Evolutionary conservation across 164 flowering plant species (phyloP).

Genomic region (Vitis vinifera): ASM3070453v1 NC_081817.1:24152001-24152500

Average conservation of each 20-base stretch:
- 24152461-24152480: neutral
- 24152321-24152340: neutral
- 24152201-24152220: constrained; percentile 89
- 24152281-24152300: constrained; percentile 96
- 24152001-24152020: constrained; percentile 86
- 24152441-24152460: neutral
- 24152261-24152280: constrained; percentile 94
- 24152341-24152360: neutral
- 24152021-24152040: constrained; percentile 95
- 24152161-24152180: constrained; percentile 80
- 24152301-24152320: constrained; percentile 54
- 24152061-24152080: constrained; percentile 77
- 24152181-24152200: constrained; percentile 77
- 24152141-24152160: constrained; percentile 98
- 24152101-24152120: constrained; percentile 84
- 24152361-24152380: no score
- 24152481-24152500: neutral
- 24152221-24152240: constrained; percentile 91
- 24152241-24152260: constrained; percentile 95
- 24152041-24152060: constrained; percentile 92
- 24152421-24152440: neutral
- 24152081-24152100: constrained; percentile 94
- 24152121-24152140: constrained; percentile 72
- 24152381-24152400: neutral
- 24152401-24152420: neutral